phyloP scores from a whole-genome alignment of 768 basidiomycete genomes.

The Trametopsis cervina region DNA sequence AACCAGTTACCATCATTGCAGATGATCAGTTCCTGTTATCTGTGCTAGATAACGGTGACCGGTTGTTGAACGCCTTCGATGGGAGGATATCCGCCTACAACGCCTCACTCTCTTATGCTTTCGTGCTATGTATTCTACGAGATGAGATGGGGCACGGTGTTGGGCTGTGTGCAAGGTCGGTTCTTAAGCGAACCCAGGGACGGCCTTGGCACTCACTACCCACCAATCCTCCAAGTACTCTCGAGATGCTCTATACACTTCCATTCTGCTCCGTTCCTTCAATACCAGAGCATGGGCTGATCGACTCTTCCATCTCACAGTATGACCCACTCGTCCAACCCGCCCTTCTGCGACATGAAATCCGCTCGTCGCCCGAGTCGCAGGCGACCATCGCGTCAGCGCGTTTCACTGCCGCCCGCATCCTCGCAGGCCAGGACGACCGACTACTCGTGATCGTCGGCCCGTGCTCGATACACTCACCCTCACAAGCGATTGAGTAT shows the following conservation, averaged over 20 bases:
- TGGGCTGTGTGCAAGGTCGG: not conserved
- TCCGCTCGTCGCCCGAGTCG: conserved; percentile 58
- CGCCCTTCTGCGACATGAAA: conserved; percentile 82
- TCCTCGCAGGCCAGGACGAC: conserved; percentile 80
- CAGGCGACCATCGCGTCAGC: conserved; percentile 73
- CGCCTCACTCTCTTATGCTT: no score
- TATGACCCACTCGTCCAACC: conserved; percentile 97
- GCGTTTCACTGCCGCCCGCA: conserved; percentile 70
- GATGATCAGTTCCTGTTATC: no score
- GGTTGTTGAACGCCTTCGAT: no score
- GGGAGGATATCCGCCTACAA: no score
- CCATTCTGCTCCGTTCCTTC: not conserved
- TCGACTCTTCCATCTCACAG: conserved; percentile 30
- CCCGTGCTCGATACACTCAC: conserved; percentile 91
- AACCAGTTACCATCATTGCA: no score
- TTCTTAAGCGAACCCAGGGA: not conserved
- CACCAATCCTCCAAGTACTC: not conserved
- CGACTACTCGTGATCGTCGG: conserved; percentile 89
- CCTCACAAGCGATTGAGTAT: conserved; percentile 80
- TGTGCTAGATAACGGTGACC: no score
- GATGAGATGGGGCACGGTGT: no score
- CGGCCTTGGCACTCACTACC: no score
- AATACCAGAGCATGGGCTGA: not conserved
- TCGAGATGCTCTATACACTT: not conserved
- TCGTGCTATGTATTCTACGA: no score